Evolutionary conservation across 345 rosid species (phyloP).

Genomic region (Populus nigra): DNA sequence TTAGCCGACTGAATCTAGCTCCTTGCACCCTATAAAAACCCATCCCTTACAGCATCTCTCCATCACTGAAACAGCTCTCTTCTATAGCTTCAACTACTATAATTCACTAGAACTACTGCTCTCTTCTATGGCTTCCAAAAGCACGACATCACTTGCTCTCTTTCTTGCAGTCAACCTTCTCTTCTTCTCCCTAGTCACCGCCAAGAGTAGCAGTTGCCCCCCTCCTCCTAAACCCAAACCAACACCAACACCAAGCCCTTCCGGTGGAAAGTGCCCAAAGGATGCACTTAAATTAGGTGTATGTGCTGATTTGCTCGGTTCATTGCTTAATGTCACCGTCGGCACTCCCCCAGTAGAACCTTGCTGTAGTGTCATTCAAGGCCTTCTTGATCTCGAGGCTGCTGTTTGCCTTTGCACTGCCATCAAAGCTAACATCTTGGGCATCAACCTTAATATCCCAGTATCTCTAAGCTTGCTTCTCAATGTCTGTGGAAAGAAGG

Average conservation of each 20-base stretch:
- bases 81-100: too few relatives aligned
- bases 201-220: not conserved
- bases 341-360: constrained; percentile 16
- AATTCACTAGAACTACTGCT: too few relatives aligned
- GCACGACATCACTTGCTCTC: not conserved
- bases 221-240: not conserved
- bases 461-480: constrained; percentile 17
- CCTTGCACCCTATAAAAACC: too few relatives aligned
- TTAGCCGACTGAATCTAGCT: too few relatives aligned
- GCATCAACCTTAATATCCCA: constrained; percentile 18
- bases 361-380: constrained; percentile 11
- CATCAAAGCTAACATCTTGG: constrained; percentile 16
- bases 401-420: constrained; percentile 28
- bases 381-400: constrained; percentile 19
- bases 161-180: not conserved
- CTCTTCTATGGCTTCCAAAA: not conserved
- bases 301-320: constrained; percentile 9
- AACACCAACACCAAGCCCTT: not conserved
- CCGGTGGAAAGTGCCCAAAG: constrained; percentile 11
- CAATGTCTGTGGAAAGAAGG: constrained; percentile 16
- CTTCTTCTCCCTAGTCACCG: not conserved
- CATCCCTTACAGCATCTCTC: too few relatives aligned
- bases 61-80: too few relatives aligned
- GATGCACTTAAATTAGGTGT: constrained; percentile 20
- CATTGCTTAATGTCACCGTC: constrained; percentile 9